Evolutionary conservation across 495 filamentous ascomycete genomes (phyloP).

Genomic region (Podospora tetraspora): DNA sequence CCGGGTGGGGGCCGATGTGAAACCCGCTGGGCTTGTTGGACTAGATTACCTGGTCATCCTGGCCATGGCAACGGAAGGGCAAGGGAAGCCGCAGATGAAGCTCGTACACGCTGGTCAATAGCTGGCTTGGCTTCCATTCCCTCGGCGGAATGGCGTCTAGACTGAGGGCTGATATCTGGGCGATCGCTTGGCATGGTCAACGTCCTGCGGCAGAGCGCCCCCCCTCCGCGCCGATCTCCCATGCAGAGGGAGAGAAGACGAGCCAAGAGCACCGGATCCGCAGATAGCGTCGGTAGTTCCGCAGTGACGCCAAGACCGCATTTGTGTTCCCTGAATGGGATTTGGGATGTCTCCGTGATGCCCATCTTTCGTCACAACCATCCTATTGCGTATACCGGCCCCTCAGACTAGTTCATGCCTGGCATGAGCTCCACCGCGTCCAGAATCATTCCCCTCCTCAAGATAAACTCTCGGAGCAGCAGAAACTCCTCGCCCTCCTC

Average conservation of each 20-base stretch:
- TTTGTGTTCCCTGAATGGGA: neutral
- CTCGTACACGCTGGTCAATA: conserved; percentile 23
- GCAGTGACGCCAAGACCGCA: conserved; percentile 17
- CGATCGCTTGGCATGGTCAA: conserved; percentile 26
- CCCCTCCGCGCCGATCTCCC: conserved; percentile 26
- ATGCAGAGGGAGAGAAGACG: conserved; percentile 19
- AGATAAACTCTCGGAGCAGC: conserved; percentile 70
- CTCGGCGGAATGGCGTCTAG: conserved; percentile 26
- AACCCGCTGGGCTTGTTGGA: conserved; percentile 11
- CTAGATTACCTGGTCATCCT: conserved; percentile 16
- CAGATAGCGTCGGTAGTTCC: conserved; percentile 19
- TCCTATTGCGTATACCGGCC: neutral
- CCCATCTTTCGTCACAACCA: neutral
- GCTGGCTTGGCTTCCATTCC: conserved; percentile 19
- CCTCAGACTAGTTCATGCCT: conserved; percentile 64
- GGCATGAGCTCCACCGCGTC: conserved; percentile 84
- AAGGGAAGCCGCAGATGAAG: conserved; percentile 27
- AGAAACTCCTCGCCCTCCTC: conserved; percentile 91
- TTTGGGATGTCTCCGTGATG: neutral
- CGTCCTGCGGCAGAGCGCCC: conserved; percentile 21
- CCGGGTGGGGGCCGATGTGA: conserved; percentile 13
- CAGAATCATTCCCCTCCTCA: conserved; percentile 77
- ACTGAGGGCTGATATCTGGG: conserved; percentile 25
- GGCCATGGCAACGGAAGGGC: conserved; percentile 3
- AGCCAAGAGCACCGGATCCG: conserved; percentile 24